phyloP scores from a whole-genome alignment of 495 filamentous ascomycete genomes.

The Talaromyces trachyspermus region DNA sequence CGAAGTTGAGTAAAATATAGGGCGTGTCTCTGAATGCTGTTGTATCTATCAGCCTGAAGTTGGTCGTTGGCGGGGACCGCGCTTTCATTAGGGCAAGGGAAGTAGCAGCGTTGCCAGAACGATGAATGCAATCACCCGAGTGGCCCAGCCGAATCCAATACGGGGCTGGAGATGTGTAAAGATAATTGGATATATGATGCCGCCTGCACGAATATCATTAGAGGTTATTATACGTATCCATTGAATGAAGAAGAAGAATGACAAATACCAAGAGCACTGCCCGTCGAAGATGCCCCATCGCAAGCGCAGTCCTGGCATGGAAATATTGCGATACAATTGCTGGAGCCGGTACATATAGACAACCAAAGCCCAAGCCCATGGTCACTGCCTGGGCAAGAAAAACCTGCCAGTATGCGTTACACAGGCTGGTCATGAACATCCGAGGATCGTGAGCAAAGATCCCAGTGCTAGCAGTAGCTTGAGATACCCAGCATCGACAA shows the following conservation, averaged over 20 bases:
- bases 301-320: slow-evolving; percentile 54
- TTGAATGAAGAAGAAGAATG: not conserved
- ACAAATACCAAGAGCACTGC: slow-evolving; percentile 30
- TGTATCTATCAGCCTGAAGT: slow-evolving; percentile 20
- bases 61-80: not conserved
- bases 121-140: slow-evolving; percentile 62
- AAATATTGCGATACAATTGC: slow-evolving; percentile 64
- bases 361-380: slow-evolving; percentile 44
- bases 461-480: slow-evolving; percentile 41
- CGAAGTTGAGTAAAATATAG: slow-evolving; percentile 26
- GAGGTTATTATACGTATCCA: not conserved
- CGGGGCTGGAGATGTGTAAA: slow-evolving; percentile 51
- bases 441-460: slow-evolving; percentile 56
- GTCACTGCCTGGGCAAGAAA: slow-evolving; percentile 33
- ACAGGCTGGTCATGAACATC: slow-evolving; percentile 65
- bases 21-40: slow-evolving; percentile 28
- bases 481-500: slow-evolving; percentile 72
- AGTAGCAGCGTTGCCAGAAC: slow-evolving; percentile 35
- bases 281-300: slow-evolving; percentile 63
- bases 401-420: slow-evolving; percentile 39
- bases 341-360: slow-evolving; percentile 54
- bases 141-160: slow-evolving; percentile 68
- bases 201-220: slow-evolving; percentile 36
- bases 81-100: not conserved
- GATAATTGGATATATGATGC: slow-evolving; percentile 56